Evolutionary conservation across 2,329 filamentous ascomycete genomes (phyloP), one percentile per base, ranked within the genome.

Genomic region (Fusarium avenaceum): DNA sequence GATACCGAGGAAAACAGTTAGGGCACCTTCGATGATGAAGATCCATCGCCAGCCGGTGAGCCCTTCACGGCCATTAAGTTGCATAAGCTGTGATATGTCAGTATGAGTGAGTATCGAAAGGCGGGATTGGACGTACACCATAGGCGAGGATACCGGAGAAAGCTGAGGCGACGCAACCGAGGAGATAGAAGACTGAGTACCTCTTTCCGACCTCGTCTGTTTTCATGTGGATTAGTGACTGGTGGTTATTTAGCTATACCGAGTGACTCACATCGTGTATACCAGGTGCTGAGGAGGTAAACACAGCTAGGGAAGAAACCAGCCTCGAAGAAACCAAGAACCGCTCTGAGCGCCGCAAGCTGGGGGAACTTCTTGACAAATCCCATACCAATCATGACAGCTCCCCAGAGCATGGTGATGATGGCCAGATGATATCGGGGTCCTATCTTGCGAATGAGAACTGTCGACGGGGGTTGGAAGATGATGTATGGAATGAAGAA

Each of bases 401-500:
- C 77, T 9, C 89, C 89, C 89, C 89, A 91, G 5, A 84, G 71
- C 3, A 88, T 58, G 4, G 85, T 86, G 70, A 90, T 87, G 43
- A 74, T 61, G 1, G 84, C 77, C 3, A 90, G 79, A 58, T 89
- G 87, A 35, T 83, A 75, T 7, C 88, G 84, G 5, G 88, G 86
- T 1, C 91, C 91, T 50, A 93, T 72, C 72, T 87, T 88, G 35
- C 91, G 88, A 49, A 91, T 84, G 33, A 92, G 77, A 42, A 93
- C 80, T 1, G 91, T 93, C 4, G 90, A 90, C 0, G 90, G 90
- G 1, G 90, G 88, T 74, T 94, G 90, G 65, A 92, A 90, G 50
- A 92, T 52, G 63, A 90, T 85, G 76, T 93, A 94, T 1, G 90
- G 86, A 69, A 92, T 83, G 82, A 93, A 93, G 81, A 93, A 93